Evolutionary conservation across 257 asterid genomes (phyloP).

Genomic region (Lantana camara): DNA sequence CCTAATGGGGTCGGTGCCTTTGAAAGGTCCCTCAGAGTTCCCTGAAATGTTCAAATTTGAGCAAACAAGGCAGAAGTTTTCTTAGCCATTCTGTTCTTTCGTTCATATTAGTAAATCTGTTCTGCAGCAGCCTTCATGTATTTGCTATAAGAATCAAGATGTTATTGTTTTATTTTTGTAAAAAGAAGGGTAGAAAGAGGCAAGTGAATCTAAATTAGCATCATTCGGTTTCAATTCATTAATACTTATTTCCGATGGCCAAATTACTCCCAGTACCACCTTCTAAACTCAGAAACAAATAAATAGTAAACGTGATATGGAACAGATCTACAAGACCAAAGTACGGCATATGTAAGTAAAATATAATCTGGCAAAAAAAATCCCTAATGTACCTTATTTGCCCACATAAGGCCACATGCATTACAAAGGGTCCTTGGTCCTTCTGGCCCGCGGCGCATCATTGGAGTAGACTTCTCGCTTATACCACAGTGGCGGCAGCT

Average conservation of each 20-base stretch:
- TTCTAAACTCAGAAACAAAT: slow-evolving; percentile 18
- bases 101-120: background rate
- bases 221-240: slow-evolving; percentile 8
- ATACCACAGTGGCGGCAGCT: slow-evolving; percentile 85
- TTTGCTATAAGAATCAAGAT: background rate
- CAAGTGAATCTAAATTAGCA: background rate
- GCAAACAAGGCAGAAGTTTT: slow-evolving; percentile 10
- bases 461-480: slow-evolving; percentile 69
- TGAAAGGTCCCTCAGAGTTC: slow-evolving; percentile 69
- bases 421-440: slow-evolving; percentile 91
- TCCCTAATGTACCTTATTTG: slow-evolving; percentile 58
- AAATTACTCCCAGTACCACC: slow-evolving; percentile 13
- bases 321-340: background rate
- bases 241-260: background rate
- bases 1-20: slow-evolving; percentile 44
- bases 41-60: slow-evolving; percentile 34
- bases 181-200: background rate
- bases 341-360: background rate
- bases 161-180: too few relatives aligned
- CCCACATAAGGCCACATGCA: slow-evolving; percentile 93
- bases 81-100: background rate
- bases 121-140: background rate
- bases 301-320: slow-evolving; percentile 5
- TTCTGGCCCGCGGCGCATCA: slow-evolving; percentile 89
- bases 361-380: slow-evolving; percentile 4